These are phyloP conservation scores for Talaromyces albobiverticillius DNA, from an alignment of 2,329 filamentous ascomycete genomes.

Conservation along the genomic window DNA sequence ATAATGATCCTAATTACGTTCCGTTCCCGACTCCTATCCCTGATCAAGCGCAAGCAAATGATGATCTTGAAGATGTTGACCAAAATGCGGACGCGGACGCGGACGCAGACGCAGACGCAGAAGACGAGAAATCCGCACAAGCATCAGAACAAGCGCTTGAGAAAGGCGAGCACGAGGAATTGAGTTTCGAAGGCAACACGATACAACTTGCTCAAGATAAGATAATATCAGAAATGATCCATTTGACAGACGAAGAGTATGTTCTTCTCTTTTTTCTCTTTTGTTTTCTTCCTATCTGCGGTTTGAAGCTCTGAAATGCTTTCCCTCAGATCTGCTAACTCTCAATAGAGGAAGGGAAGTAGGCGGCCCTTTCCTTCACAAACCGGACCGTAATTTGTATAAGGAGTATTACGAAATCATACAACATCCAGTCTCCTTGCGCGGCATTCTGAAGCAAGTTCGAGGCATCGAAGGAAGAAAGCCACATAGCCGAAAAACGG, in stretches of 20 bases:
- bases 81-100: conserved; percentile 23
- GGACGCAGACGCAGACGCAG: conserved; percentile 24
- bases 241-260: conserved; percentile 22
- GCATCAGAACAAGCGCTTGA: conserved; percentile 30
- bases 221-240: conserved; percentile 67
- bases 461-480: conserved; percentile 69
- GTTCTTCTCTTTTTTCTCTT: background rate
- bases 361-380: conserved; percentile 70
- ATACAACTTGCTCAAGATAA: conserved; percentile 88
- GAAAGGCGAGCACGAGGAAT: conserved; percentile 54
- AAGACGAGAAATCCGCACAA: conserved; percentile 17
- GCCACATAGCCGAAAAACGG: conserved; percentile 57
- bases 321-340: conserved; percentile 18
- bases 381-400: conserved; percentile 67
- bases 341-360: conserved; percentile 60
- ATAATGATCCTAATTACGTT: conserved; percentile 65
- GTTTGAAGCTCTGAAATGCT: no score
- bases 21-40: conserved; percentile 73
- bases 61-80: conserved; percentile 19
- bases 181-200: conserved; percentile 66
- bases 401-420: conserved; percentile 88
- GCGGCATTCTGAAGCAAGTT: conserved; percentile 72
- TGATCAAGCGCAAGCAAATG: conserved; percentile 23
- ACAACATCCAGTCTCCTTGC: conserved; percentile 73
- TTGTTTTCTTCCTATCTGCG: conserved; percentile 11